phyloP scores from a whole-genome alignment of 768 basidiomycete genomes.

The Termitomyces sp. region DNA sequence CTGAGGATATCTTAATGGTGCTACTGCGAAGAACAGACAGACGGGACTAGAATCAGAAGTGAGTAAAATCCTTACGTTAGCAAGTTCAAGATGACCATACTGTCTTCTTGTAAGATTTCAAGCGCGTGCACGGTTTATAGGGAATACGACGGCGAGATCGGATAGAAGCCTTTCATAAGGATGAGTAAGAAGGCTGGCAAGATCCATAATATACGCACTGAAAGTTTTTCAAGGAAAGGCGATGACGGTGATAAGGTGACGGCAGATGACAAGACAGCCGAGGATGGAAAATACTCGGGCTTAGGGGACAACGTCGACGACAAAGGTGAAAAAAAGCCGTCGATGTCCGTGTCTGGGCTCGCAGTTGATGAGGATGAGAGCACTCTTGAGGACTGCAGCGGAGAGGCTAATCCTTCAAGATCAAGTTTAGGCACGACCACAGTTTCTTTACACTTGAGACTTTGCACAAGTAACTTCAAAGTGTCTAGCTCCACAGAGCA shows the following conservation, averaged over 20 bases:
- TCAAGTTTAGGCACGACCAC: neutral
- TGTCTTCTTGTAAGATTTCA: slow-evolving; percentile 32
- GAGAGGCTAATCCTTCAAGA: neutral
- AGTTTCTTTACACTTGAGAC: slow-evolving; percentile 8
- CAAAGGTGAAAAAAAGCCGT: slow-evolving; percentile 4
- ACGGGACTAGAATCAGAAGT: slow-evolving; percentile 28
- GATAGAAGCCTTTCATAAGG: slow-evolving; percentile 36
- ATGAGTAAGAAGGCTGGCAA: slow-evolving; percentile 12
- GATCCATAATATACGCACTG: slow-evolving; percentile 14
- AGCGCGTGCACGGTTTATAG: slow-evolving; percentile 29
- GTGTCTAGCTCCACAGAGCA: slow-evolving; percentile 44
- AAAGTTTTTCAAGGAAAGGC: slow-evolving; percentile 19
- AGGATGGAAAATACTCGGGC: neutral
- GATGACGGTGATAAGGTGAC: slow-evolving; percentile 17
- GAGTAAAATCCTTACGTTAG: neutral
- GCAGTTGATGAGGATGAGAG: neutral
- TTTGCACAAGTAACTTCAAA: slow-evolving; percentile 25
- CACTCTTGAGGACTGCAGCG: neutral
- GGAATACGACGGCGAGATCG: slow-evolving; percentile 34
- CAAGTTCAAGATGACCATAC: slow-evolving; percentile 22
- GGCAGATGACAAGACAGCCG: slow-evolving; percentile 9
- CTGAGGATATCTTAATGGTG: slow-evolving; percentile 37
- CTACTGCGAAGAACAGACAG: slow-evolving; percentile 40
- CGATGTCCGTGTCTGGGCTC: slow-evolving; percentile 7
- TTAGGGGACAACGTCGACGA: slow-evolving; percentile 9